Evolutionary conservation across 768 basidiomycete species (phyloP).

Genomic region (Termitomyces sp.): DNA sequence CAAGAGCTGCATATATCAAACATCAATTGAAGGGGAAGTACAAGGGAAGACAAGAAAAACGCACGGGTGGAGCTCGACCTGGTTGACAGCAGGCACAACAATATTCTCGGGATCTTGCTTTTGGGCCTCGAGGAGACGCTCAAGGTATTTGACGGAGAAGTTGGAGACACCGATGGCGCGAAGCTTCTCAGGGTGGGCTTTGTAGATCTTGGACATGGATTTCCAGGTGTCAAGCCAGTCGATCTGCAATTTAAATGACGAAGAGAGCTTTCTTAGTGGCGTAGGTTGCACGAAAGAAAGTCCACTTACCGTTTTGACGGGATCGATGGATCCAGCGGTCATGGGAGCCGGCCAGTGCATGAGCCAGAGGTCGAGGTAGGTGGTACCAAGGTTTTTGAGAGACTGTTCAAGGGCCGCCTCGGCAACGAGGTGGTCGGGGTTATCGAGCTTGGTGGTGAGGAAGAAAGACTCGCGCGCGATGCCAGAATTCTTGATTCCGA

Average conservation of each 20-base stretch:
- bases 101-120: slow-evolving; percentile 30
- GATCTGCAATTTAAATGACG: slow-evolving; percentile 16
- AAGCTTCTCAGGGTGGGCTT: slow-evolving; percentile 62
- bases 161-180: slow-evolving; percentile 79
- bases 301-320: slow-evolving; percentile 38
- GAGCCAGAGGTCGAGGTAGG: slow-evolving; percentile 79
- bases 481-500: slow-evolving; percentile 71
- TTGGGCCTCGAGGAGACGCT: slow-evolving; percentile 41
- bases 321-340: slow-evolving; percentile 40
- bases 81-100: slow-evolving; percentile 71
- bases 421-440: slow-evolving; percentile 53
- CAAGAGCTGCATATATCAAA: slow-evolving; percentile 35
- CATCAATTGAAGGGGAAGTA: neutral
- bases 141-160: slow-evolving; percentile 58
- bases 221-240: slow-evolving; percentile 80
- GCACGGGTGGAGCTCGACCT: slow-evolving; percentile 72
- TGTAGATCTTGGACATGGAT: slow-evolving; percentile 63
- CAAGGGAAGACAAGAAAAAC: slow-evolving; percentile 14
- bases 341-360: slow-evolving; percentile 85
- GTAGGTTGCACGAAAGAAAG: neutral
- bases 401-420: slow-evolving; percentile 61
- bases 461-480: slow-evolving; percentile 71
- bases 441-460: slow-evolving; percentile 71
- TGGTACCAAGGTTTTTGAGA: slow-evolving; percentile 61
- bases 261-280: neutral